These are phyloP conservation scores for Penstemon barbatus DNA, from an alignment of 257 asterid species.

Conservation along the genomic window DNA sequence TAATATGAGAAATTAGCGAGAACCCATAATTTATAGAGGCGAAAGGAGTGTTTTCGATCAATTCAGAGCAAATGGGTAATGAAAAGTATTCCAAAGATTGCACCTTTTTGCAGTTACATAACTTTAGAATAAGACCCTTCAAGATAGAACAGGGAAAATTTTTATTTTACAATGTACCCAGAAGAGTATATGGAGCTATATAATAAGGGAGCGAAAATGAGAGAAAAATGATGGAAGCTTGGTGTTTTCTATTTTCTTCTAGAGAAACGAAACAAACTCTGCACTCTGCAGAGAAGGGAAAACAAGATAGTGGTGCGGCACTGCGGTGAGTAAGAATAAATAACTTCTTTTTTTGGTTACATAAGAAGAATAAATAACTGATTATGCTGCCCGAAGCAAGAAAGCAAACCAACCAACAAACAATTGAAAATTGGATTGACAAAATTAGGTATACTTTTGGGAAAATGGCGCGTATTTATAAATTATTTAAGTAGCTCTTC, in stretches of 20 bases:
- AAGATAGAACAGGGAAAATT: slow-evolving; percentile 21
- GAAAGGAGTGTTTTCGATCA: slow-evolving; percentile 26
- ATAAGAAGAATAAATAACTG: slow-evolving; percentile 37
- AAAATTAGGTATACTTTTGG: too few species aligned
- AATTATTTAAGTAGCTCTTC: too few species aligned
- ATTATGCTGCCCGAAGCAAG: slow-evolving; percentile 31
- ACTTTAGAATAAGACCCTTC: slow-evolving; percentile 19
- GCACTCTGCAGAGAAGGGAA: not conserved
- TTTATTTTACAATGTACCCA: slow-evolving; percentile 32
- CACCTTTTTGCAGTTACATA: slow-evolving; percentile 34
- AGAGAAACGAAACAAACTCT: slow-evolving; percentile 27
- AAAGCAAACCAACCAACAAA: slow-evolving; percentile 25
- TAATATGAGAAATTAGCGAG: slow-evolving; percentile 35
- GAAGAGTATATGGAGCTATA: slow-evolving; percentile 26
- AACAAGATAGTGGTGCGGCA: slow-evolving; percentile 29
- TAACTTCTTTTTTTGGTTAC: not conserved
- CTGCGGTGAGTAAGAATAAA: slow-evolving; percentile 44
- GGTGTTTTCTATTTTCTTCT: not conserved
- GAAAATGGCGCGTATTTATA: too few species aligned
- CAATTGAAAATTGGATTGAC: slow-evolving; percentile 20
- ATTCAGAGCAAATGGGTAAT: slow-evolving; percentile 36
- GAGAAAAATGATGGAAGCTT: slow-evolving; percentile 11
- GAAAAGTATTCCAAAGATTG: slow-evolving; percentile 20
- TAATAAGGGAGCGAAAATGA: slow-evolving; percentile 14
- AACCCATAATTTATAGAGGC: slow-evolving; percentile 39